A percentile compares a stretch with the other conserved stretches of the same genome.
phyloP scores from a whole-genome alignment of 2,329 filamentous ascomycete species.

The Sclerotinia trifoliorum region DNA sequence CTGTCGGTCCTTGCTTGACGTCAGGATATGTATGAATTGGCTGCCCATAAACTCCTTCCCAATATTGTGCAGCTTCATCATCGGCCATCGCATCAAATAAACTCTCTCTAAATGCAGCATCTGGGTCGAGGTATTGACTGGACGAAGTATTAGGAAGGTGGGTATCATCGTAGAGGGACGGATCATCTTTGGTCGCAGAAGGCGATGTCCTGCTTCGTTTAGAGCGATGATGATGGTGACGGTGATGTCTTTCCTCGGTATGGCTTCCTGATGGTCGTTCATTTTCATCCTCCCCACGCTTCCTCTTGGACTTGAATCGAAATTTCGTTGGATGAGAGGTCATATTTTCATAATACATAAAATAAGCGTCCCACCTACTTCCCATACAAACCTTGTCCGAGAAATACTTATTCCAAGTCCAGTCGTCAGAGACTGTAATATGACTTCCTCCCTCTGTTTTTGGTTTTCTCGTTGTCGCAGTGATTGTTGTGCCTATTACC shows the following conservation, averaged over 20 bases:
- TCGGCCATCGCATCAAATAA: conserved; percentile 97
- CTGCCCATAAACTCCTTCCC: conserved; percentile 95
- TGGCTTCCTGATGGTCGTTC: conserved; percentile 23
- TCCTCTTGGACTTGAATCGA: conserved; percentile 38
- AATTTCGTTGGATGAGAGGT: conserved; percentile 32
- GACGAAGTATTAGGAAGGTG: conserved; percentile 43
- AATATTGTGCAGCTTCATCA: conserved; percentile 92
- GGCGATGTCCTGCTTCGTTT: conserved; percentile 33
- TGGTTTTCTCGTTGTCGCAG: not conserved
- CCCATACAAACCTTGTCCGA: not conserved
- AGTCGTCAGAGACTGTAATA: not conserved
- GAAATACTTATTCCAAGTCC: not conserved
- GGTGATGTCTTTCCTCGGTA: conserved; percentile 28
- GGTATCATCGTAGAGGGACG: conserved; percentile 43
- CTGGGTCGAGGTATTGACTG: conserved; percentile 55
- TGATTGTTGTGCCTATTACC: not conserved
- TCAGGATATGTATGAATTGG: conserved; percentile 78
- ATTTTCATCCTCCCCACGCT: conserved; percentile 23
- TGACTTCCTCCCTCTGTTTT: not conserved
- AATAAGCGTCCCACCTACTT: not conserved
- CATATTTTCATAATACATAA: conserved; percentile 23
- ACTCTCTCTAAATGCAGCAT: conserved; percentile 83
- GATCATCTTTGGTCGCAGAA: conserved; percentile 36
- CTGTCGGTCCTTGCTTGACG: conserved; percentile 46
- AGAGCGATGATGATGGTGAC: conserved; percentile 35